These are phyloP conservation scores for Barnettozyma hawaiiensis DNA, from an alignment of 1,139 yeast species.

Conservation along the genomic window DNA sequence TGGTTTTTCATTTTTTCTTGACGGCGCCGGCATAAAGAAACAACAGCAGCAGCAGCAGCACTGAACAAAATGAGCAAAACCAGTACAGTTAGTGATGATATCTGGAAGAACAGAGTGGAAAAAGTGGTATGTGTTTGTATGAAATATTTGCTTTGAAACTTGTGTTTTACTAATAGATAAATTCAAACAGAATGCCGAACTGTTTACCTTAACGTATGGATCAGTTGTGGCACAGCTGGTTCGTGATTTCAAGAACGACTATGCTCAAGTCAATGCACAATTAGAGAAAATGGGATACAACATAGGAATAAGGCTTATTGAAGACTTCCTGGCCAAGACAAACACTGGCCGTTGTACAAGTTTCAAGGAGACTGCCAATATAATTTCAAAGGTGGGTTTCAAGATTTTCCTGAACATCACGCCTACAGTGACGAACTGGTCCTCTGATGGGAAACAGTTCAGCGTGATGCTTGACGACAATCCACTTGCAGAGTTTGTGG, in stretches of 20 bases:
- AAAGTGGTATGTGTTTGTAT: constrained; percentile 56
- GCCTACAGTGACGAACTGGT: constrained; percentile 76
- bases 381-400: constrained; percentile 81
- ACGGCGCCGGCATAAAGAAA: no score
- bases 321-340: constrained; percentile 86
- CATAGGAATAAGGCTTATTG: constrained; percentile 86
- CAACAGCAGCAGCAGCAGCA: neutral
- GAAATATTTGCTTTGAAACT: neutral
- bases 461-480: constrained; percentile 73
- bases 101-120: constrained; percentile 86
- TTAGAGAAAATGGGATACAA: constrained; percentile 92
- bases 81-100: constrained; percentile 72
- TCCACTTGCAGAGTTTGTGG: constrained; percentile 94
- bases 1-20: no score
- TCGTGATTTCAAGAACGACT: constrained; percentile 73
- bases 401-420: constrained; percentile 79
- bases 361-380: constrained; percentile 84
- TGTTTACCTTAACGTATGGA: constrained; percentile 90
- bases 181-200: constrained; percentile 77
- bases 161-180: neutral
- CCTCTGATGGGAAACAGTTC: constrained; percentile 68
- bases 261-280: constrained; percentile 72
- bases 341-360: constrained; percentile 76
- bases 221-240: constrained; percentile 92
- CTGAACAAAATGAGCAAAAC: constrained; percentile 42